Base-by-base conservation (phyloP, 805 yeast genomes). In the Ogataea angusta region DNA sequence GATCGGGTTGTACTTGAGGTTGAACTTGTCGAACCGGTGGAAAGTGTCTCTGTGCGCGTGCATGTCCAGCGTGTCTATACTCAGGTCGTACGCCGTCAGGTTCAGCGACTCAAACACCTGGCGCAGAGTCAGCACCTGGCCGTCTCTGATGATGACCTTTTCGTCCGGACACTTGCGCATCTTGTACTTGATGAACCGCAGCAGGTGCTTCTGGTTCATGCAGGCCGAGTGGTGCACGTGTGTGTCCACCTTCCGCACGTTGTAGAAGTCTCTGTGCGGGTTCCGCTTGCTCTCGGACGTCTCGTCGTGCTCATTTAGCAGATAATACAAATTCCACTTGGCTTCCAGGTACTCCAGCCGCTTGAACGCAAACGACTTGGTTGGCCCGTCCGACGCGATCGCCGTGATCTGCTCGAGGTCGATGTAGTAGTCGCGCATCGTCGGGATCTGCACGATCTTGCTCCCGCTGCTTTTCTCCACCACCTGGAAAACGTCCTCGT, bases 211-310 rank as follows among this genome's bases (percentile, higher is more conserved):
- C 67, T 93, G 99, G 58, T 95, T 95, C 98, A 95, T 95, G 64
- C 97, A 90, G 9, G 99, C 99, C 8, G 96, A 86, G 62, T 95
- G 99, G 62, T 93, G 99, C 54, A 93, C 96, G 72, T 93, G 99
- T 14, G 98, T 93, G 60, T 91, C 99, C 27, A 93, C 97, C 62
- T 91, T 91, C 67, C 98, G 79, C 31, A 89, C 96, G 57, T 91
- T 91, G 67, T 91, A 91, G 59, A 91, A 93, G 64, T 91, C 99
- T 63, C 99, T 80, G 62, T 93, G 99, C 4, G 98, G 98, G 51
- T 90, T 90, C 45, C 80, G 78, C 64, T 93, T 93, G 8, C 95
- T 82, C 48, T 86, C 93, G 13, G 90, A 80, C 14, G 83, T 84
- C 62, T 93, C 99, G 57, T 88, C 93, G 60, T 86, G 90, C 58